These are phyloP conservation scores for Diddensiella santjacobensis DNA, from an alignment of 805 yeast species.

Conservation along the genomic window DNA sequence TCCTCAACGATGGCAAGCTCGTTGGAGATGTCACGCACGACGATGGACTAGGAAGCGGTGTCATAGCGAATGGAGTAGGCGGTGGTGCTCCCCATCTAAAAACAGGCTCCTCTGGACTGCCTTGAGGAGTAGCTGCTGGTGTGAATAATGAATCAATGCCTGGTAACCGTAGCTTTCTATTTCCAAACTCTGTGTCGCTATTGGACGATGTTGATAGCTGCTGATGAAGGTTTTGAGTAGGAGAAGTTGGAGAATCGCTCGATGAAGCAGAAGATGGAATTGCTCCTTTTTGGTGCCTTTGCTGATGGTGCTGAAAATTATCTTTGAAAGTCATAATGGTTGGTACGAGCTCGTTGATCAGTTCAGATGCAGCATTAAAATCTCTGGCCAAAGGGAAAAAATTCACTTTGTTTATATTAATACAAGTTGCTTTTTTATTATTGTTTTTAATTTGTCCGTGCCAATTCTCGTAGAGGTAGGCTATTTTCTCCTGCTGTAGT, in stretches of 20 bases:
- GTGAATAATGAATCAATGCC: conserved; percentile 9
- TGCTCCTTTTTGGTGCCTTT: too few species aligned
- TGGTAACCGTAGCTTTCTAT: conserved; percentile 6
- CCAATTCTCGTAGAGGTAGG: not conserved
- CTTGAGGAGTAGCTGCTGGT: conserved; percentile 1
- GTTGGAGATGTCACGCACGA: conserved; percentile 3
- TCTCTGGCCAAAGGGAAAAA: not conserved
- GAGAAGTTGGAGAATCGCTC: not conserved
- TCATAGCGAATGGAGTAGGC: conserved; percentile 7
- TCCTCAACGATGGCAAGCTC: conserved; percentile 3
- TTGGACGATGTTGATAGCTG: too few species aligned
- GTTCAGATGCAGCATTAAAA: not conserved
- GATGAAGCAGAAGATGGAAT: too few species aligned
- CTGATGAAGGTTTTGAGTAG: too few species aligned
- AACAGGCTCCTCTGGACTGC: conserved; percentile 4
- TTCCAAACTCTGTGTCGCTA: not conserved
- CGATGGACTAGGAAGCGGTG: conserved; percentile 4
- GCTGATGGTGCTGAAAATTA: too few species aligned
- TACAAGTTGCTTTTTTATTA: not conserved
- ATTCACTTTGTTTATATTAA: not conserved
- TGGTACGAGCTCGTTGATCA: not conserved
- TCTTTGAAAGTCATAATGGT: not conserved
- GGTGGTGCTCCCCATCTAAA: conserved; percentile 5
- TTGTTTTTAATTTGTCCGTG: not conserved
- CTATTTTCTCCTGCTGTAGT: not conserved